Evolutionary conservation across 352 stramenopile genomes (phyloP), one percentile per base, ranked within the genome.

Genomic region (Phytophthora hybrid): DNA sequence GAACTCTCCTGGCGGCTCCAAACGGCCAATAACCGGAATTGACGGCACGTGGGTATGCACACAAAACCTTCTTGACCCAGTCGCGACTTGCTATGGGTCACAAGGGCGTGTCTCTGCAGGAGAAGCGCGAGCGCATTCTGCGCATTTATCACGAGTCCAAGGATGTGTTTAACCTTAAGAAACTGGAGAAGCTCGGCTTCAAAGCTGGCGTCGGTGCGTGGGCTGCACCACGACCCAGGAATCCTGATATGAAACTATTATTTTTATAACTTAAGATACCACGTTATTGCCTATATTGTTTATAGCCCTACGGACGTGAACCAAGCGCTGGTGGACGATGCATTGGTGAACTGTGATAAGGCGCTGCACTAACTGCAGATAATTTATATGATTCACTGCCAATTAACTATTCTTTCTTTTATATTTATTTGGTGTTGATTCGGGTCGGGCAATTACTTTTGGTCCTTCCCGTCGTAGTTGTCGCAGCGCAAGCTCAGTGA

Each of bases 121-220:
- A n/a, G n/a, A n/a, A n/a, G n/a, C n/a, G n/a, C n/a, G 76, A 88
- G 83, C 88, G 89, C 59, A 91, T 96, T 65, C 81, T 96, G 60
- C 80, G 78, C 71, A 93, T 96, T 63, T 96, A 96, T 73, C 89
- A 96, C 76, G 88, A 94, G 16, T 88, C 81, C 29, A 93, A 94
- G 75, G 87, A 94, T 41, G 89, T 95, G 23, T 96, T 84, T 53
- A 96, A 95, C 71, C 74, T 96, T 69, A 96, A 96, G 70, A 88
- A 96, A 74, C 58, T 96, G 59, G 89, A 96, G 78, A 96, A 96
- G 82, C 73, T 96, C 8, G 89, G 85, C 55, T 80, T 87, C 18
- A 96, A 96, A 73, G 88, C 89, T 51, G 89, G 89, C 26, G 87
- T 96, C 44, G 88, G 88, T 95, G 68, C 51, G 83, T 56, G 11